Evolutionary conservation across 495 filamentous ascomycete species (phyloP), one percentile per base, ranked within the genome.

Genomic region (Penicillium samsonianum): DNA sequence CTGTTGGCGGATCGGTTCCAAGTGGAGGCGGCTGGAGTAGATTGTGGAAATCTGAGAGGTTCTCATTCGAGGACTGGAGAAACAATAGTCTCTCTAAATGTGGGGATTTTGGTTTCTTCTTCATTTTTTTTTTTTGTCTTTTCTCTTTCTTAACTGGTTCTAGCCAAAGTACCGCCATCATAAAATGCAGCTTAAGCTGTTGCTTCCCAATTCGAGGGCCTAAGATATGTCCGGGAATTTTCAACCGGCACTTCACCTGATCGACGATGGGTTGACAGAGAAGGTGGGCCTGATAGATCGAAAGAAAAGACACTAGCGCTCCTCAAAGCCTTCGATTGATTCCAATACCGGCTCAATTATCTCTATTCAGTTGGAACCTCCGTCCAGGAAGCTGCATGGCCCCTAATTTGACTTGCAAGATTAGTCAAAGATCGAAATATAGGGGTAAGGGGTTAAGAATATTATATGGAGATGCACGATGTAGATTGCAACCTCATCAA

Each of bases 251-350:
- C 17, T 47, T 56, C 66, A 31, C 58, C 65, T 68, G 65, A 68
- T 68, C 65, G 65, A 66, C 65, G 51, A 49, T 42, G 33, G 31
- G 57, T 62, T 66, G 63, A 68, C 63, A 57, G 55, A 19, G 33
- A 37, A 52, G 51, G 62, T 63, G 57, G 61, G 28, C 50, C 50
- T 43, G 35, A 41, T 33, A 50, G 46, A 55, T 53, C 41, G 46
- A 57, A 59, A 60, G 53, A 50, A 46, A 26, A 20, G 20, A 19
- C 52, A 55, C 43, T 55, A 47, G 25, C 3, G 23, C 50, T 11
- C 42, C 7, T 19, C 12, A 4, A 47, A 55, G 43, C 42, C 43
- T 40, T 38, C 40, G 50, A 54, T 61, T 48, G 41, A 58, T 54
- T 61, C 49, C 50, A 56, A 42, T 53, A 19, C 35, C 31, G 58